These are phyloP conservation scores for Tremellales sp. DNA, from an alignment of 1,284 basidiomycete species.

Conservation along the genomic window DNA sequence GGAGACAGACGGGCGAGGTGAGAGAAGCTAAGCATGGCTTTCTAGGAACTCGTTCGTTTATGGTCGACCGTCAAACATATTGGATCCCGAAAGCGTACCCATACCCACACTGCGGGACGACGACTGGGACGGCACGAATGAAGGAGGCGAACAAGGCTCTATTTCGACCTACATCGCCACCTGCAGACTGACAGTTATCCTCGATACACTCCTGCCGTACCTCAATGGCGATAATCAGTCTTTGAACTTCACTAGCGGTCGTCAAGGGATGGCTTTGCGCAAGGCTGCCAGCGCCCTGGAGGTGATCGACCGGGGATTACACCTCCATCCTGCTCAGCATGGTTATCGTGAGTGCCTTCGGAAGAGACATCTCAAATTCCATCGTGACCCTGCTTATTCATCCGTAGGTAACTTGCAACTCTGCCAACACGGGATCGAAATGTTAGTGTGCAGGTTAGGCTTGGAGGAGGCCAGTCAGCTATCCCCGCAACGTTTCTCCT, in stretches of 20 bases:
- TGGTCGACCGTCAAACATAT: too few species aligned
- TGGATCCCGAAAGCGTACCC: not conserved
- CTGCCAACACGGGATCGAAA: not conserved
- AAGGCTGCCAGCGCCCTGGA: not conserved
- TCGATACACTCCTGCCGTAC: not conserved
- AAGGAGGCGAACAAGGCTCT: not conserved
- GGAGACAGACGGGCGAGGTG: constrained; percentile 8
- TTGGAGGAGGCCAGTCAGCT: not conserved
- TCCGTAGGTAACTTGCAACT: not conserved
- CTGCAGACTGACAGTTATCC: not conserved
- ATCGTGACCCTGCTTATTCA: too few species aligned
- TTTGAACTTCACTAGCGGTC: too few species aligned
- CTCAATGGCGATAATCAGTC: not conserved
- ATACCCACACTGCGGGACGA: constrained; percentile 2
- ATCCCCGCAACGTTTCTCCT: not conserved
- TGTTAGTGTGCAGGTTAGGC: not conserved
- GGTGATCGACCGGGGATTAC: not conserved
- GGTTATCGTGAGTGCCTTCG: not conserved
- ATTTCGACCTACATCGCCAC: not conserved
- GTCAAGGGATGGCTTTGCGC: not conserved
- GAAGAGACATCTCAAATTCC: not conserved
- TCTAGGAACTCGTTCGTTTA: not conserved
- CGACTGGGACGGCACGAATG: constrained; percentile 1
- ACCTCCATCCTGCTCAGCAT: not conserved
- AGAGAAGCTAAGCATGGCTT: not conserved